Base-by-base conservation (phyloP, 2,329 filamentous ascomycete genomes). In the Botrytis hyacinthi region DNA sequence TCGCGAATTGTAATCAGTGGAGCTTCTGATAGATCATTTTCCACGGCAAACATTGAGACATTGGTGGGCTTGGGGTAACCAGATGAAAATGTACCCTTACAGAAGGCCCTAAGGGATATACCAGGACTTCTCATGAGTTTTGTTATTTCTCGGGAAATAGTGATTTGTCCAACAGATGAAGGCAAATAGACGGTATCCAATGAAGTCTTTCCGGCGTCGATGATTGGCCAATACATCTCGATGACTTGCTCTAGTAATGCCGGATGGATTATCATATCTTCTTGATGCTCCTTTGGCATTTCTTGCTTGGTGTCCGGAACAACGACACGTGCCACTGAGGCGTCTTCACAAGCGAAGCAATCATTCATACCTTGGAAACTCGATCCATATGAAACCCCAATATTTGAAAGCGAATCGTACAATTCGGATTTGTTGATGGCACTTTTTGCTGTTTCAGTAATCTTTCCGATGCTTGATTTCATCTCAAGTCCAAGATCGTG, bases 221-320 rank as follows among this genome's bases (percentile, higher is more conserved):
- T 59, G 44, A 70, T 70, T 62, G 66, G 66, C 66, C 71, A 73
- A 44, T 73, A 73, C 26, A 75, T 66, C n/a, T 75, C 75, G 62
- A 74, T 65, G 14, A 89, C 85, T 4, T 85, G 81, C 76, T 90
- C 88, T 20, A 90, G 81, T 0, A 87, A 88, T 6, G 86, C 84
- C 0, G 88, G 88, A 75, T 90, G 88, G n/a, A 90, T 84, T 7
- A 88, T 73, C 75, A 89, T 86, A 5, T 84, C 82, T 74, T 74
- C 73, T 59, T 80, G 75, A 73, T 78, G 81, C 1, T 77, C 76
- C 51, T 81, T 80, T 29, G 82, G 81, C 82, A 83, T 83, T 9
- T 76, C 72, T 44, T 75, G 73, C 12, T 74, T 70, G 16, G 71
- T 73, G n/a, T 73, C 65, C 20, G 71, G 71, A 51, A 73, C 57